phyloP scores from a whole-genome alignment of 2,329 filamentous ascomycete species.

The Triangularia verruculosa region DNA sequence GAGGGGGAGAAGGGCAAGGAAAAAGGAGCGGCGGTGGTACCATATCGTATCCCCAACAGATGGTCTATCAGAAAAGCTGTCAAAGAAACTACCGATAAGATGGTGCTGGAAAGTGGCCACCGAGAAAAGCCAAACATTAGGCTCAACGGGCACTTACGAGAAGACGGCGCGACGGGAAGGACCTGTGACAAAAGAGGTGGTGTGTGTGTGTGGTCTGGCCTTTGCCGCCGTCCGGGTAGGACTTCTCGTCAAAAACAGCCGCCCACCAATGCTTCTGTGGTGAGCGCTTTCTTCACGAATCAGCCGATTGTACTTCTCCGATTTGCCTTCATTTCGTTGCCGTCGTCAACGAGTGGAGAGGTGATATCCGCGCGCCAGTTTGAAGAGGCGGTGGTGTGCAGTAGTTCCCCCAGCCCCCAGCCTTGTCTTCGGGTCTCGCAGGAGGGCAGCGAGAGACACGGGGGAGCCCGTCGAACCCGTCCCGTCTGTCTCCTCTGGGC shows the following conservation, averaged over 20 bases:
- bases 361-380: neutral
- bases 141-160: neutral
- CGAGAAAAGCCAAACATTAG: conserved; percentile 3
- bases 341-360: neutral
- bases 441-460: conserved; percentile 2
- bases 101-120: neutral
- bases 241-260: neutral
- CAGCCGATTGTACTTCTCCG: conserved; percentile 2
- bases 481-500: conserved; percentile 5
- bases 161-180: conserved; percentile 8
- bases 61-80: neutral
- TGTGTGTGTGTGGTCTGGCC: neutral
- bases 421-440: conserved; percentile 10
- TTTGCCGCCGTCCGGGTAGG: conserved; percentile 10
- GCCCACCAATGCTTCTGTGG: conserved; percentile 1
- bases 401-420: neutral
- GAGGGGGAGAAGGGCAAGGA: neutral
- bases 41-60: neutral
- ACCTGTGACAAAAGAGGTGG: neutral
- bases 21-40: neutral
- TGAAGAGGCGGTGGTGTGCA: neutral
- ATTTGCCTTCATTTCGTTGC: neutral
- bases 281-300: conserved; percentile 16
- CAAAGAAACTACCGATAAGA: neutral
- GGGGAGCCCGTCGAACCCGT: conserved; percentile 7